Evolutionary conservation across 352 stramenopile genomes (phyloP).

Genomic region (Globisporangium uncinulatum): DNA sequence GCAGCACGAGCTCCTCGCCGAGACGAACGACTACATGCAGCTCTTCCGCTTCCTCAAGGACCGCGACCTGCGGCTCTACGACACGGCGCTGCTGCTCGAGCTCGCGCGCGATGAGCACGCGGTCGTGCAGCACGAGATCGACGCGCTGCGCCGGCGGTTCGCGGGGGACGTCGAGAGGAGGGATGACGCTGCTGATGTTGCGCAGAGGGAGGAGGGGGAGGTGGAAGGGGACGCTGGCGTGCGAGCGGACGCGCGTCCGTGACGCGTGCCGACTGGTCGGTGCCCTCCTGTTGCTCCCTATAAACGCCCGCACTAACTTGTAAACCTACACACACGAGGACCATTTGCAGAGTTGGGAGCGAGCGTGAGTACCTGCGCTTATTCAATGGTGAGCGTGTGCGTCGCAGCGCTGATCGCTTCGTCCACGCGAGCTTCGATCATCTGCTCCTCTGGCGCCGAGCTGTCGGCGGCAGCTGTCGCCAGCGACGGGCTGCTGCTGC

Average conservation of each 20-base stretch:
- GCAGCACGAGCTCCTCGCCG: slow-evolving; percentile 41
- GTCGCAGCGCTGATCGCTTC: slow-evolving; percentile 64
- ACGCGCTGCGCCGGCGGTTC: slow-evolving; percentile 13
- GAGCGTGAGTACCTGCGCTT: too few species aligned
- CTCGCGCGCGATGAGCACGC: slow-evolving; percentile 46
- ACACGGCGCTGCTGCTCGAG: slow-evolving; percentile 51
- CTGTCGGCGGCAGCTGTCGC: slow-evolving; percentile 7
- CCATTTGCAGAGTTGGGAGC: too few species aligned
- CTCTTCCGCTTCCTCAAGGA: slow-evolving; percentile 58
- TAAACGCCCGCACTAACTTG: not conserved
- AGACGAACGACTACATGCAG: slow-evolving; percentile 62
- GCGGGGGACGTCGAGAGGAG: not conserved
- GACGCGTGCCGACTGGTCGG: too few species aligned
- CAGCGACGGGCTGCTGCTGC: not conserved
- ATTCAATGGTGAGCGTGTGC: slow-evolving; percentile 9
- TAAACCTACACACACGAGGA: too few species aligned
- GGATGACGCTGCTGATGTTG: not conserved
- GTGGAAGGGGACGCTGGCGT: not conserved
- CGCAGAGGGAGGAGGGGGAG: not conserved
- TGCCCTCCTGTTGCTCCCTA: not conserved
- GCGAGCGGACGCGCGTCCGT: too few species aligned
- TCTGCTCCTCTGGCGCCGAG: slow-evolving; percentile 14
- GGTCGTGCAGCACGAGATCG: slow-evolving; percentile 21
- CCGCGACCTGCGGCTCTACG: slow-evolving; percentile 54
- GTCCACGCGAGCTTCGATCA: slow-evolving; percentile 48